phyloP scores from a whole-genome alignment of 2,329 filamentous ascomycete genomes.

The Diaporthe sp. region DNA sequence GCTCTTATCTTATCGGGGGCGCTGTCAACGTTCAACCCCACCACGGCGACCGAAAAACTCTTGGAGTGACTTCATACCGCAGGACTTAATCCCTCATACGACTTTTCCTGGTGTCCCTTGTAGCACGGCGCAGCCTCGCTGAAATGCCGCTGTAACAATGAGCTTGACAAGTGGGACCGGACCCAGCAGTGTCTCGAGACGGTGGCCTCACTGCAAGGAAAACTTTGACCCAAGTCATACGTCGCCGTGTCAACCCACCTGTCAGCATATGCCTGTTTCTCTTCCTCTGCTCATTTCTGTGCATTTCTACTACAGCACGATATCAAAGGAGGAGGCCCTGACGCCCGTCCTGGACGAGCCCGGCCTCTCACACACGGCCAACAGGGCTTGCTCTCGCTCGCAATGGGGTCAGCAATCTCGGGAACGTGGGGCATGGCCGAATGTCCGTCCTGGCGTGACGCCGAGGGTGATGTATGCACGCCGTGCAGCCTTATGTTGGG shows the following conservation, averaged over 20 bases:
- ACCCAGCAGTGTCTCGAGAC: slow-evolving; percentile 28
- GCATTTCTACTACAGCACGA: background rate
- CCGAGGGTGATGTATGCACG: slow-evolving; percentile 7
- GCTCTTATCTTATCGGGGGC: slow-evolving; percentile 36
- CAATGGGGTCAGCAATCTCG: slow-evolving; percentile 22
- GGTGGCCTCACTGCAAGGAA: slow-evolving; percentile 17
- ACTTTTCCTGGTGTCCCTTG: background rate
- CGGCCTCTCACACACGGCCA: slow-evolving; percentile 1
- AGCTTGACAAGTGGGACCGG: slow-evolving; percentile 23
- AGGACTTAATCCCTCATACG: slow-evolving; percentile 32
- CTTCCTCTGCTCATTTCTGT: background rate
- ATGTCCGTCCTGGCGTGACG: slow-evolving; percentile 17
- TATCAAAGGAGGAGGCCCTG: background rate
- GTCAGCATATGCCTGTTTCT: background rate
- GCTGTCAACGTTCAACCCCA: slow-evolving; percentile 11
- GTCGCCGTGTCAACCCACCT: slow-evolving; percentile 13
- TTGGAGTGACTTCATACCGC: slow-evolving; percentile 28
- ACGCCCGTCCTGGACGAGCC: background rate
- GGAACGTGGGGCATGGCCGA: slow-evolving; percentile 20
- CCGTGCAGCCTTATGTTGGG: slow-evolving; percentile 2
- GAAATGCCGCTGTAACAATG: slow-evolving; percentile 29
- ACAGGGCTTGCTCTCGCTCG: background rate
- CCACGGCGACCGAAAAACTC: slow-evolving; percentile 13
- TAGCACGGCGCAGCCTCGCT: slow-evolving; percentile 28
- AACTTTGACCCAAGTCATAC: slow-evolving; percentile 28